Percentiles rank a stretch among this genome's conserved stretches.
Evolutionary conservation across 2,329 filamentous ascomycete species (phyloP).

Genomic region (Sporothrix brunneoviolacea): DNA sequence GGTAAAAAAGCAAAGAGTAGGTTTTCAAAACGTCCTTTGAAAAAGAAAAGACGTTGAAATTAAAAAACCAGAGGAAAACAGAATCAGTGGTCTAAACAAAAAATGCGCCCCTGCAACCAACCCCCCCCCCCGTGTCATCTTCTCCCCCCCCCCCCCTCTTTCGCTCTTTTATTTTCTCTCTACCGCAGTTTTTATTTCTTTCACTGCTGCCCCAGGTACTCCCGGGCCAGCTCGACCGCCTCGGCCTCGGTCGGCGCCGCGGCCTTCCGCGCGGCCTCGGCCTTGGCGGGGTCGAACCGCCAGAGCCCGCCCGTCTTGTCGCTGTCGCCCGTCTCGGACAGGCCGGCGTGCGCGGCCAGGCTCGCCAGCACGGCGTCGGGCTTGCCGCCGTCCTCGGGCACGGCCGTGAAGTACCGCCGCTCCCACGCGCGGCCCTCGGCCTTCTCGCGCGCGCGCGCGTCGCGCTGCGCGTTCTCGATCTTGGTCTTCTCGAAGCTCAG

Average conservation of each 20-base stretch:
- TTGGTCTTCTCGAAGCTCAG: constrained; percentile 74
- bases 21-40: too few species aligned
- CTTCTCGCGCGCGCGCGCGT: constrained; percentile 64
- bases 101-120: too few species aligned
- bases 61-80: too few species aligned
- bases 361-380: constrained; percentile 38
- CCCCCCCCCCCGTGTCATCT: too few species aligned
- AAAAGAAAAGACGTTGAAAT: too few species aligned
- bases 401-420: constrained; percentile 68
- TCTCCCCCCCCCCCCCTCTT: too few species aligned
- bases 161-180: too few species aligned
- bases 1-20: too few species aligned
- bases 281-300: constrained; percentile 45
- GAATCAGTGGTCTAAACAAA: too few species aligned
- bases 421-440: constrained; percentile 73
- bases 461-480: constrained; percentile 83
- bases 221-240: constrained; percentile 25
- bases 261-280: constrained; percentile 34
- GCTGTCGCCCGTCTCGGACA: constrained; percentile 45
- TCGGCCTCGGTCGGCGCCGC: constrained; percentile 30
- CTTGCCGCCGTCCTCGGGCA: constrained; percentile 37
- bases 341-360: constrained; percentile 40
- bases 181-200: neutral
- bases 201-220: constrained; percentile 28
- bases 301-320: constrained; percentile 57